Conservation (phyloP, 352 stramenopile species). For the Pythium aristosporum region DNA sequence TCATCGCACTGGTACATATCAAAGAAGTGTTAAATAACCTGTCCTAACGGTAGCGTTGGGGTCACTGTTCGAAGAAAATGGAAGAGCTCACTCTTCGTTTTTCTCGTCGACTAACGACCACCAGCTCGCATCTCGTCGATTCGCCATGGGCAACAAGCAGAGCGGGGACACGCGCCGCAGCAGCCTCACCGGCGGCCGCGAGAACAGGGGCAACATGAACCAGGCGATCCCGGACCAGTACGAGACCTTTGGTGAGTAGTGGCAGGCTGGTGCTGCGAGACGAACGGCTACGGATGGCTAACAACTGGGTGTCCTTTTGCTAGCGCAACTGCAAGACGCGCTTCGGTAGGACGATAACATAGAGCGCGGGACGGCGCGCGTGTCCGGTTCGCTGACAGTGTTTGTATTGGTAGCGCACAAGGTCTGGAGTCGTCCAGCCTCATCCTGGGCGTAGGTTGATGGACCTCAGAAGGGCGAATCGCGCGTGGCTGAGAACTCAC, state of each 20-base stretch:
- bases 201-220: constrained; percentile 30
- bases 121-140: not conserved
- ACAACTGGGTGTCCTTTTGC: constrained; percentile 1
- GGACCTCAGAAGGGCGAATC: not conserved
- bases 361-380: not conserved
- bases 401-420: constrained; percentile 26
- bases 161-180: not conserved
- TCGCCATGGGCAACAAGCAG: constrained; percentile 12
- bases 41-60: not conserved
- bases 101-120: not conserved
- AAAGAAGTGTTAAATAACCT: constrained; percentile 11
- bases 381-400: not conserved
- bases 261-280: not conserved
- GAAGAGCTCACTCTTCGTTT: constrained; percentile 1
- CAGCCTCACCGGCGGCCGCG: not conserved
- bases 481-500: not conserved
- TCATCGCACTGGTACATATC: constrained; percentile 1
- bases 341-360: constrained; percentile 33
- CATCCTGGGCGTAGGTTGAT: constrained; percentile 56
- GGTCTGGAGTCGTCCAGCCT: constrained; percentile 68
- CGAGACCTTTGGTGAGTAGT: constrained; percentile 53
- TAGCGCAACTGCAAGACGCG: constrained; percentile 65
- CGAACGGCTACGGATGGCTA: not conserved
- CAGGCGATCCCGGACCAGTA: constrained; percentile 53
- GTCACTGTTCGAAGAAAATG: not conserved